Base-by-base conservation (phyloP, 2,329 filamentous ascomycete genomes). In the Aureobasidium subglaciale region DNA sequence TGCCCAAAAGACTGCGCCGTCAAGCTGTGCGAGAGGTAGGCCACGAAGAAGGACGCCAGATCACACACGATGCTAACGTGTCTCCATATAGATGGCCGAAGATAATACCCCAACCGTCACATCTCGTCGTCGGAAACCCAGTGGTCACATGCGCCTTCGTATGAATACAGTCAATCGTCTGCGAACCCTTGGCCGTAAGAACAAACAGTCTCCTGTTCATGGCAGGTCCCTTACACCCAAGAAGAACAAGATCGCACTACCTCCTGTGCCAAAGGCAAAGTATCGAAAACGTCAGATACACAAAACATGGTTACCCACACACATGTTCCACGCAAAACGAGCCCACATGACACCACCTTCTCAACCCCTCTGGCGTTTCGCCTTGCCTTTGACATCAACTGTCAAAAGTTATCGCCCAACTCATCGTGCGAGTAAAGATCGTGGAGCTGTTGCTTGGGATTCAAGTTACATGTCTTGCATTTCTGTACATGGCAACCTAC, bases 231-330 rank as follows among this genome's bases (percentile, higher is more conserved):
- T 86, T 1, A 89, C 87, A 69, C 82, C 88, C 62, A 85, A 85
- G 67, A 83, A 84, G 63, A 83, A 89, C 63, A 76, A 74, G 53
- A 78, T 91, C 49, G 87, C 88, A 55, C 76, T 81, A n/a, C 79
- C 83, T 5, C 74, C 75, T 5, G 75, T 68, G 69, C 84, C 83
- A 2, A 79, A 78, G 41, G 81, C 80, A 20, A 91, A 86, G 64
- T 97, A 90, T 67, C 84, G 86, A 62, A 93, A 90, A 71, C 84
- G 93, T 29, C 92, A 97, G 68, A 75, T 86, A 42, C 79, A 88
- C 69, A 97, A 97, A 75, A 90, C 88, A 2, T 96, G 92, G 90
- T 76, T 99, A 15, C 93, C 93, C 0, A 97, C 93, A 6, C 93
- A 99, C 69, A 73, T 95, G 61, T 99, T 88, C 81, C 91, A 96